Evolutionary conservation across 805 yeast genomes (phyloP).

Genomic region (Starmerella scarabaei): DNA sequence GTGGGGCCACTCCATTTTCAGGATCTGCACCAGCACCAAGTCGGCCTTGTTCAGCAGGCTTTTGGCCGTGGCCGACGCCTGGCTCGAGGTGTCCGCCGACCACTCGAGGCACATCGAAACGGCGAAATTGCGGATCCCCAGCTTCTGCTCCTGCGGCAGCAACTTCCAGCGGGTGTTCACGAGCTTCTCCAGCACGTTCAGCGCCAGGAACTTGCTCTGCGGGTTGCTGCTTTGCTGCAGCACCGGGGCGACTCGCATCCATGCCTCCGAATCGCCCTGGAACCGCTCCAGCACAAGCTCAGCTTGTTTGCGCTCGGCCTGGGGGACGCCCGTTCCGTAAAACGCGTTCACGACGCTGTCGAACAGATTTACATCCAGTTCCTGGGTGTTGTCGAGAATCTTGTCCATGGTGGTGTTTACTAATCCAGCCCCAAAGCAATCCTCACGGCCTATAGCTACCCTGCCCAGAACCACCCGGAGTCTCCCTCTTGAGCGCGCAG

Average conservation of each 20-base stretch:
- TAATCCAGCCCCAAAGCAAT: too few relatives aligned
- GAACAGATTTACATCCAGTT: constrained; percentile 62
- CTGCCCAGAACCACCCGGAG: too few relatives aligned
- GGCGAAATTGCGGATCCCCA: constrained; percentile 85
- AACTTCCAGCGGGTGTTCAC: constrained; percentile 90
- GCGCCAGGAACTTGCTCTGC: constrained; percentile 84
- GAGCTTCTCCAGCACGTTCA: constrained; percentile 77
- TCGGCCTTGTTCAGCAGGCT: constrained; percentile 87
- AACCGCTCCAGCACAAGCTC: constrained; percentile 36
- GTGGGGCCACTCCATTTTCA: constrained; percentile 98
- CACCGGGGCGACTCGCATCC: constrained; percentile 88
- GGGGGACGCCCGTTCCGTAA: constrained; percentile 51
- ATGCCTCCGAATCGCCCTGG: constrained; percentile 88
- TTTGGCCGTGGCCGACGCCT: constrained; percentile 53
- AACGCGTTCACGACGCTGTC: constrained; percentile 80
- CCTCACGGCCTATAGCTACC: too few relatives aligned
- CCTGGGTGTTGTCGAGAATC: constrained; percentile 73
- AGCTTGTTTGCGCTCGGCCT: constrained; percentile 35
- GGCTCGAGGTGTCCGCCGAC: constrained; percentile 58
- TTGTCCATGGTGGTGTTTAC: constrained; percentile 53
- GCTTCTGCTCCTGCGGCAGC: constrained; percentile 73
- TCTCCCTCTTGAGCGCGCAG: too few relatives aligned
- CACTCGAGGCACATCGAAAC: constrained; percentile 86
- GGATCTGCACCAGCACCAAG: constrained; percentile 80
- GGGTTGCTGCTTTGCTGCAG: constrained; percentile 61